Evolutionary conservation across 2,329 filamentous ascomycete genomes (phyloP), one percentile per base, ranked within the genome.

Genomic region (Cladosporium phlei): DNA sequence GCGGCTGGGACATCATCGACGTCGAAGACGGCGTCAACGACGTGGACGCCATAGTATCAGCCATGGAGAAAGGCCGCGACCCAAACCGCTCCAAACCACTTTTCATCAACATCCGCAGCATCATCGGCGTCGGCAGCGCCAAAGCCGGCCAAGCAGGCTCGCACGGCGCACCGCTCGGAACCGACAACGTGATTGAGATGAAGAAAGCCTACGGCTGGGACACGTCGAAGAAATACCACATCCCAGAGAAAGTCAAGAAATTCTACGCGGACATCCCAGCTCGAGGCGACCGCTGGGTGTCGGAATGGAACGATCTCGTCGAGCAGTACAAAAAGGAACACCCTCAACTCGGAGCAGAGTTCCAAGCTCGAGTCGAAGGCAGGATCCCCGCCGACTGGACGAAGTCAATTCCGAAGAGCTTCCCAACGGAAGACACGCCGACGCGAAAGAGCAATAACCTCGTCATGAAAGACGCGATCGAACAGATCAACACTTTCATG

Each of bases 131-230:
- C 0, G 75, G 75, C 12, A 78, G 69, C 53, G 64, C 64, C 3
- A 66, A 69, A 4, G 72, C 71, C 1, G 75, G 75, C 4, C 63
- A 75, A 11, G 77, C 78, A 3, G 71, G 71, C 16, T 75, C 78
- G 1, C 80, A 83, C 51, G 78, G 78, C 17, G 78, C 73, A 9
- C 76, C 79, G 1, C 77, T 79, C 30, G 78, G 77, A 5, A 61
- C 67, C 1, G 69, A 75, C 1, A 75, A 78, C 42, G 73, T 83
- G 2, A 71, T 68, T 0, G 65, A 72, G n/a, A 73, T 79, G 61
- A 82, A 82, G 67, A 67, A 60, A 32, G 60, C 60, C 3, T 69
- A 70, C 33, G 73, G 72, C 3, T 71, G 79, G 54, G 66, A 79
- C 50, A 69, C 75, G 7, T 52, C 56, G n/a, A 59, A 66, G 55